These are phyloP conservation scores for Aspergillus pseudotamarii DNA, from an alignment of 2,329 filamentous ascomycete genomes.

Conservation along the genomic window DNA sequence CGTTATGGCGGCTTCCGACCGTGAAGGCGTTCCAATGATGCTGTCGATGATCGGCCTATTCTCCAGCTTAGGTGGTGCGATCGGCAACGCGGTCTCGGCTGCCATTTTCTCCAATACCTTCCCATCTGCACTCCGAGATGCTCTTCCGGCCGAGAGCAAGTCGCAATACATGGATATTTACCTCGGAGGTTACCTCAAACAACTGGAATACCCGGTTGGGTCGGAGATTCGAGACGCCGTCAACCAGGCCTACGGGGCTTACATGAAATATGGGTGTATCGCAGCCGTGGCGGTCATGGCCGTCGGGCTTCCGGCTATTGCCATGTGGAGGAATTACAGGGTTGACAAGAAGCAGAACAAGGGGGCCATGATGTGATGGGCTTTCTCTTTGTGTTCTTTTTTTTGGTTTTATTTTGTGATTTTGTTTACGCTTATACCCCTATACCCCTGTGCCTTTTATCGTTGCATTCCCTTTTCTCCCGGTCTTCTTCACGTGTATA, in stretches of 20 bases:
- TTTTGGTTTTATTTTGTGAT: neutral
- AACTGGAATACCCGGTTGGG: conserved; percentile 33
- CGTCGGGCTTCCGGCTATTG: conserved; percentile 28
- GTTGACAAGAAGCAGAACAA: conserved; percentile 35
- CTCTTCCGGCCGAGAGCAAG: conserved; percentile 23
- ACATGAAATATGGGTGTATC: conserved; percentile 33
- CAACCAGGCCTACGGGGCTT: conserved; percentile 33
- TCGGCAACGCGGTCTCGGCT: conserved; percentile 29
- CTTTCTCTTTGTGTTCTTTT: neutral
- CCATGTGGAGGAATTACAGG: conserved; percentile 31
- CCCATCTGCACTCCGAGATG: conserved; percentile 14
- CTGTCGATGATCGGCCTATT: conserved; percentile 42
- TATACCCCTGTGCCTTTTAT: neutral
- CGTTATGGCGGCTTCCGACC: conserved; percentile 58
- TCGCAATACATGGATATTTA: conserved; percentile 25
- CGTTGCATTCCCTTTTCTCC: accelerated
- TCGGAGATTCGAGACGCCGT: conserved; percentile 31
- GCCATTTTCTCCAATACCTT: conserved; percentile 26
- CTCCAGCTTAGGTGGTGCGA: conserved; percentile 38
- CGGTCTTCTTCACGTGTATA: neutral
- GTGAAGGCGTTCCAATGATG: conserved; percentile 56
- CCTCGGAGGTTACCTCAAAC: conserved; percentile 27
- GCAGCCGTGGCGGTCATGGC: conserved; percentile 29
- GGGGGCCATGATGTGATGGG: conserved; percentile 20
- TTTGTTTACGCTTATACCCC: neutral